Base-by-base conservation (phyloP, 177 flowering plant genomes). In the Vitis hybrid region DNA sequence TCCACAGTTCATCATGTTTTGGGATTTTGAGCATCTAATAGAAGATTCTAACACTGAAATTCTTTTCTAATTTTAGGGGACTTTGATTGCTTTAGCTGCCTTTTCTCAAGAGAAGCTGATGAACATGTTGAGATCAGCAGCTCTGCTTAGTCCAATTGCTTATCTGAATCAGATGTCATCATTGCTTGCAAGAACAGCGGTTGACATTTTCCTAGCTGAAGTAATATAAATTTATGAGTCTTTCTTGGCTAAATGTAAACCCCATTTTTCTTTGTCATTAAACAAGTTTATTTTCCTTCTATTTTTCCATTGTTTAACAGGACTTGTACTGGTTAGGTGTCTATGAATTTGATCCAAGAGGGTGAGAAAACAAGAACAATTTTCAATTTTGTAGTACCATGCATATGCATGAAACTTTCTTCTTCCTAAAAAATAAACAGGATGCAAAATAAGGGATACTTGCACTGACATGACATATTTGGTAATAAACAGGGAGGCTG, bases 111-210 rank as follows among this genome's bases (percentile, higher is more conserved):
- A 72, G 14, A 68, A 75, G 55, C 63, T 79, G 21, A 8, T 85
- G 71, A 72, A 71, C 70, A 76, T 67, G 84, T 60, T 82, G 66
- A 80, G 79, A 63, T 87, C 92, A 32, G 88, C 90, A 58, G 89
- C 80, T 17, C 73, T 87, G 72, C 83, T 88, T 11, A 76, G 85
- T 75, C 89, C 91, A 3, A 75, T 89, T 56, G 88, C 91, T 63
- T 77, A 85, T 69, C 12, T 89, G 32, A 74, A 80, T 51, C 84
- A 83, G 50, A 77, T 88, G 30, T 55, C 85, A 24, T 76, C 91
- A 0, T 64, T 75, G 4, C 79, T 87, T 24, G 83, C 78, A 15
- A 78, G 56, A 73, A 52, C 15, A 66, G 87, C 85, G 67, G 88
- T 85, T 60, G 81, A 80, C 0, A 35, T 55, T 20, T 84, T 81